phyloP scores from a whole-genome alignment of 2,329 filamentous ascomycete species.

The Talaromyces funiculosus region DNA sequence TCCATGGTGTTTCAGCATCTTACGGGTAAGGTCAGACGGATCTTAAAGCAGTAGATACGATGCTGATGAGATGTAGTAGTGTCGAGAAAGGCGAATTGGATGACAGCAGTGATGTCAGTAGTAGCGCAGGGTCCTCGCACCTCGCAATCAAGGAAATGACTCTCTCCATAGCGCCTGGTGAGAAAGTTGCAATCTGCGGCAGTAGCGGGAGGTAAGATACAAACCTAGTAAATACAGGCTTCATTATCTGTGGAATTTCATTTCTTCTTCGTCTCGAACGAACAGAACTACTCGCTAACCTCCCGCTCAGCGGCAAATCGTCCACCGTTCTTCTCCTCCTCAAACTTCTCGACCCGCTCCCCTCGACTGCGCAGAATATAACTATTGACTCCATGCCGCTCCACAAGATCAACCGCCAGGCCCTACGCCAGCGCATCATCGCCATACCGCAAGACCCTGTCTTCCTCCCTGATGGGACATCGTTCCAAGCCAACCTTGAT shows the following conservation, averaged over 20 bases:
- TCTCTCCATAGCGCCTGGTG: background rate
- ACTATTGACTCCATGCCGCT: slow-evolving; percentile 38
- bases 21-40: background rate
- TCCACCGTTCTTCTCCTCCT: slow-evolving; percentile 38
- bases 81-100: background rate
- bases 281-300: background rate
- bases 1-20: background rate
- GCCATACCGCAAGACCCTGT: slow-evolving; percentile 52
- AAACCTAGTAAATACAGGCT: no score
- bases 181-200: slow-evolving; percentile 5
- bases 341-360: slow-evolving; percentile 33
- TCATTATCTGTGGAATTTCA: no score
- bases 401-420: slow-evolving; percentile 34
- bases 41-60: background rate
- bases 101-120: background rate
- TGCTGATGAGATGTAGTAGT: background rate
- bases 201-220: slow-evolving; percentile 1
- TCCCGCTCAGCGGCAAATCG: slow-evolving; percentile 35
- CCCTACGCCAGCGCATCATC: slow-evolving; percentile 46
- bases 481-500: slow-evolving; percentile 42
- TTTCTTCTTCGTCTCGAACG: background rate
- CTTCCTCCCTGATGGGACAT: slow-evolving; percentile 45
- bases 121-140: background rate
- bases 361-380: slow-evolving; percentile 30
- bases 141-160: no score